A percentile compares a stretch with the other conserved stretches of the same genome.
Evolutionary conservation across 495 filamentous ascomycete genomes (phyloP).

Genomic region (Podospora pseudopauciseta): DNA sequence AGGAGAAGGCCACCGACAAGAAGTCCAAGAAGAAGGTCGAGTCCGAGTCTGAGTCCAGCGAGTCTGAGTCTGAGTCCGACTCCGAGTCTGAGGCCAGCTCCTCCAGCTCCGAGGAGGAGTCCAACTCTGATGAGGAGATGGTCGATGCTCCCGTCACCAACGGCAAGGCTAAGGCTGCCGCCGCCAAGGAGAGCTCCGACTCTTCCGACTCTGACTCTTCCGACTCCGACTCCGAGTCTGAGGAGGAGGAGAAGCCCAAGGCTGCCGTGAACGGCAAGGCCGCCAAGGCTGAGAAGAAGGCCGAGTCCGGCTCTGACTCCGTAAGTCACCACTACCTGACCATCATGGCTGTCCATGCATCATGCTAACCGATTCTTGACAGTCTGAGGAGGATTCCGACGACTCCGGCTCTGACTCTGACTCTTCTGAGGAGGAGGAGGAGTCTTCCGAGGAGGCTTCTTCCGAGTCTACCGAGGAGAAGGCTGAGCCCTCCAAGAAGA

Average conservation of each 20-base stretch:
- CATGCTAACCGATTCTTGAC: slow-evolving; percentile 13
- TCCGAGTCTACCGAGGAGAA: slow-evolving; percentile 45
- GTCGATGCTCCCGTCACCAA: slow-evolving; percentile 44
- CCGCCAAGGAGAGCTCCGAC: slow-evolving; percentile 31
- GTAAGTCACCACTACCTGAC: slow-evolving; percentile 33
- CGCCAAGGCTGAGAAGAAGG: slow-evolving; percentile 37
- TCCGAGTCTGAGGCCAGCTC: slow-evolving; percentile 15
- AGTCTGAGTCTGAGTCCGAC: slow-evolving; percentile 17
- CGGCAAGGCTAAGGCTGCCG: slow-evolving; percentile 34
- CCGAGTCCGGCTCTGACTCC: slow-evolving; percentile 38
- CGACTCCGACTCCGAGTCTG: slow-evolving; percentile 37
- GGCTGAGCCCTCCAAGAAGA: slow-evolving; percentile 44
- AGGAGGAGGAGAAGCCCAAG: slow-evolving; percentile 39
- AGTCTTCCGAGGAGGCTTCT: slow-evolving; percentile 30
- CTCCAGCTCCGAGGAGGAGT: slow-evolving; percentile 26
- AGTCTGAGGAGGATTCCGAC: slow-evolving; percentile 30
- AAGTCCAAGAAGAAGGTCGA: slow-evolving; percentile 33
- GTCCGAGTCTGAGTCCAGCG: slow-evolving; percentile 34
- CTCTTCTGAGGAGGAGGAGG: slow-evolving; percentile 24
- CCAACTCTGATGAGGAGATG: slow-evolving; percentile 47
- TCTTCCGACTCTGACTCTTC: slow-evolving; percentile 41
- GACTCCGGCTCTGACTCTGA: slow-evolving; percentile 18
- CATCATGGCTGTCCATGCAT: not conserved
- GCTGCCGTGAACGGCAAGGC: slow-evolving; percentile 22
- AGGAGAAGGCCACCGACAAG: slow-evolving; percentile 25